Conservation (phyloP, 192 early-diverging fungal genomes). For the Umbelopsis sp. region DNA sequence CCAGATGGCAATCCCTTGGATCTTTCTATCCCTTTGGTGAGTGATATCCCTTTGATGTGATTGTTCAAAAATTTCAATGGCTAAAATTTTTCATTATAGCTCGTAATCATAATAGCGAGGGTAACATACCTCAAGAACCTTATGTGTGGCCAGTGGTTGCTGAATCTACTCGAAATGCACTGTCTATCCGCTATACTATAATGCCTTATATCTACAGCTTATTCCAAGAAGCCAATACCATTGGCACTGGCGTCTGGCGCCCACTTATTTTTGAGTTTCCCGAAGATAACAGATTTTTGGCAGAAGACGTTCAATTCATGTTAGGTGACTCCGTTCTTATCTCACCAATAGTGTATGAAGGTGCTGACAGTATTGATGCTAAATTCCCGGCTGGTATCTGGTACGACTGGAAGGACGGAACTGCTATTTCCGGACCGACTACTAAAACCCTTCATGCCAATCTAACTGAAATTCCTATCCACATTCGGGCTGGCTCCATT, state of each 20-base stretch:
- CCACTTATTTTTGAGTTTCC: slow-evolving; percentile 52
- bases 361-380: slow-evolving; percentile 51
- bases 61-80: no score
- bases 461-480: slow-evolving; percentile 53
- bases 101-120: slow-evolving; percentile 12
- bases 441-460: slow-evolving; percentile 38
- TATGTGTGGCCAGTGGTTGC: slow-evolving; percentile 57
- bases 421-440: slow-evolving; percentile 18
- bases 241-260: not conserved
- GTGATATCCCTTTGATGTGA: not conserved
- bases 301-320: slow-evolving; percentile 57
- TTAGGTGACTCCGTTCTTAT: slow-evolving; percentile 58
- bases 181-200: slow-evolving; percentile 56
- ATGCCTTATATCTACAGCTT: slow-evolving; percentile 62
- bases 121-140: slow-evolving; percentile 49
- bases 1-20: slow-evolving; percentile 53
- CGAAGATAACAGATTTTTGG: slow-evolving; percentile 24
- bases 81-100: no score
- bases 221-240: slow-evolving; percentile 37
- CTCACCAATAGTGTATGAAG: slow-evolving; percentile 51
- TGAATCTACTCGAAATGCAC: slow-evolving; percentile 47
- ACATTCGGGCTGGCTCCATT: slow-evolving; percentile 57
- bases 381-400: slow-evolving; percentile 55
- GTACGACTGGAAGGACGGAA: slow-evolving; percentile 57
- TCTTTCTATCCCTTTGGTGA: slow-evolving; percentile 44